phyloP scores from a whole-genome alignment of 164 flowering plant genomes.

The Tetracentron sinense region DNA sequence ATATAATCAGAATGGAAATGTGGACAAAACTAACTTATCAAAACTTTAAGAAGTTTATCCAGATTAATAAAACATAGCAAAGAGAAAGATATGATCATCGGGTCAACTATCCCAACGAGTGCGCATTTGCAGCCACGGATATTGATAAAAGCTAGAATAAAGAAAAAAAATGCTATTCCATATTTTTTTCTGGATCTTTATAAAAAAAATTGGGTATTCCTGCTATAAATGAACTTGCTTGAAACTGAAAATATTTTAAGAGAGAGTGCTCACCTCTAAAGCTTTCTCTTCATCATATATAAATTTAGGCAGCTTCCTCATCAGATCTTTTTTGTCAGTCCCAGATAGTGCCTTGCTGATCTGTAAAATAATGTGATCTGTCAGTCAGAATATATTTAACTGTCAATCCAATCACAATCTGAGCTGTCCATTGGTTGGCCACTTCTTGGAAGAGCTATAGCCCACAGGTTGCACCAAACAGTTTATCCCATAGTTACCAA shows the following conservation, averaged over 20 bases:
- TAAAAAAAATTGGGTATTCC: background rate
- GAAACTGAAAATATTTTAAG: background rate
- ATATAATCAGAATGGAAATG: background rate
- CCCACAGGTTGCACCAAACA: background rate
- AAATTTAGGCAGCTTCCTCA: slow-evolving; percentile 88
- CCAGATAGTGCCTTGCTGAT: slow-evolving; percentile 82
- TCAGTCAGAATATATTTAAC: background rate
- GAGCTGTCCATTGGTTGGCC: background rate
- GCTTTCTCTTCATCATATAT: slow-evolving; percentile 94
- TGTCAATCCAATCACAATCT: background rate
- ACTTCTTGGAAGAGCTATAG: background rate
- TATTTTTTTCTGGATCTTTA: background rate
- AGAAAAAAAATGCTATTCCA: background rate
- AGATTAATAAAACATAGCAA: background rate
- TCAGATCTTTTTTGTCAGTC: slow-evolving; percentile 72
- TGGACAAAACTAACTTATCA: background rate
- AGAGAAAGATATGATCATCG: background rate
- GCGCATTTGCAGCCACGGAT: too few relatives aligned
- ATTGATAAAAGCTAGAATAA: too few relatives aligned
- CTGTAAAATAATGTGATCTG: slow-evolving; percentile 28
- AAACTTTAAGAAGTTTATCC: background rate
- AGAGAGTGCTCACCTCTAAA: slow-evolving; percentile 60
- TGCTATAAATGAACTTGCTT: background rate
- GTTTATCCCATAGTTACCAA: background rate
- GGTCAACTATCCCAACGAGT: background rate